A percentile compares a stretch with the other conserved stretches of the same genome.
These are phyloP conservation scores for Pulicaria dysenterica DNA, from an alignment of 129 eudicot genomes.

Conservation along the genomic window DNA sequence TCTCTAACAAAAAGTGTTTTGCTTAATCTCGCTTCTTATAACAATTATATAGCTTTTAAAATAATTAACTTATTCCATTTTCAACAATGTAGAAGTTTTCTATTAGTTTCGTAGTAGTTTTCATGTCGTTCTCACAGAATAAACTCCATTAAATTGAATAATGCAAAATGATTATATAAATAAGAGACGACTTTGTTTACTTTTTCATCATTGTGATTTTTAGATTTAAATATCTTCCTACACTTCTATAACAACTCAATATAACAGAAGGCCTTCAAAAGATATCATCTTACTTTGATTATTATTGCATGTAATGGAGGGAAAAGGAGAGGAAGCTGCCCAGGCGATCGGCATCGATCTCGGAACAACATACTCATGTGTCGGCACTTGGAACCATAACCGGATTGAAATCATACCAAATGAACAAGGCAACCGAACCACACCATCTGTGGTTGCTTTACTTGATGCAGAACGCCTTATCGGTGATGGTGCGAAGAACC, in stretches of 20 bases:
- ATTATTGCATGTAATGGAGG: conserved; percentile 9
- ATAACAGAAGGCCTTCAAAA: not conserved
- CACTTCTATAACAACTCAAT: not conserved
- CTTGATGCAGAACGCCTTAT: conserved; percentile 52
- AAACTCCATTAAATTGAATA: not conserved
- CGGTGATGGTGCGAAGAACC: conserved; percentile 64
- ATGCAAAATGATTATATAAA: not conserved
- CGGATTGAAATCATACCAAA: conserved; percentile 62
- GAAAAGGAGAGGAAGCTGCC: not conserved
- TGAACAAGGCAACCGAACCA: conserved; percentile 70
- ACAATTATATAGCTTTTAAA: too few relatives aligned
- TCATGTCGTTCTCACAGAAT: not conserved
- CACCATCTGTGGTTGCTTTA: conserved; percentile 66
- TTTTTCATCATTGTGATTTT: not conserved
- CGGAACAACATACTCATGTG: conserved; percentile 70
- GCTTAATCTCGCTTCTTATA: too few relatives aligned
- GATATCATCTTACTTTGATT: not conserved
- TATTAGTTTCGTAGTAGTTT: not conserved
- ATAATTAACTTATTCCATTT: too few relatives aligned
- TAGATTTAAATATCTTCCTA: not conserved
- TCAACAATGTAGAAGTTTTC: not conserved
- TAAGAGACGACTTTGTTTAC: conserved; percentile 12
- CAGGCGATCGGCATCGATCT: conserved; percentile 59
- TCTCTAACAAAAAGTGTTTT: too few relatives aligned
- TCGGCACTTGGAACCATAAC: conserved; percentile 62